These are phyloP conservation scores for Colletotrichum phormii DNA, from an alignment of 2,329 filamentous ascomycete species.

Conservation along the genomic window DNA sequence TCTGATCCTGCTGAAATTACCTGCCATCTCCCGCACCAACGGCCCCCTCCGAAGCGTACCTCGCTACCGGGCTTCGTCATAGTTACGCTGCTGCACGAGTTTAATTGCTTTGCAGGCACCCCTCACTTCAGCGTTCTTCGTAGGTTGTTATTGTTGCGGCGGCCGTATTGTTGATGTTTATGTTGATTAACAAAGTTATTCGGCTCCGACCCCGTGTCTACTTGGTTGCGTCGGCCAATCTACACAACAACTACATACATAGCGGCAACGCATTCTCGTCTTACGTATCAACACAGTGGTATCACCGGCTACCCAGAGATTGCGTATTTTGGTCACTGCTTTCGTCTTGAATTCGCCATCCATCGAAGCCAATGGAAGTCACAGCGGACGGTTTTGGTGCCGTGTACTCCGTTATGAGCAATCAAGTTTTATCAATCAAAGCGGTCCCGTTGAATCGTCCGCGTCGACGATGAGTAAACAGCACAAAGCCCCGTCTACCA, in stretches of 20 bases:
- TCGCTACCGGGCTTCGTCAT: slow-evolving; percentile 22
- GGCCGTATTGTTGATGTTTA: slow-evolving; percentile 13
- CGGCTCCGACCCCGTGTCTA: not conserved
- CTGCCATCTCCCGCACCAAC: not conserved
- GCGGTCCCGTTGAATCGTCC: not conserved
- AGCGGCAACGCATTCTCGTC: not conserved
- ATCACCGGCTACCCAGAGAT: not conserved
- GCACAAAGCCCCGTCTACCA: not conserved
- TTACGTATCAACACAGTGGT: not conserved
- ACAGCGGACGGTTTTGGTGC: not conserved
- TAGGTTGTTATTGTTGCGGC: slow-evolving; percentile 19
- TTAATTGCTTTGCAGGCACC: slow-evolving; percentile 16
- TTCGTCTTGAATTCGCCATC: not conserved
- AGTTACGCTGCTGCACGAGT: not conserved
- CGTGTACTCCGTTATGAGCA: not conserved
- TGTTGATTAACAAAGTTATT: slow-evolving; percentile 12
- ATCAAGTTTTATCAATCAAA: slow-evolving; percentile 3
- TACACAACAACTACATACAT: slow-evolving; percentile 7
- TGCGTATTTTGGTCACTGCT: not conserved
- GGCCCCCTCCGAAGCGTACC: not conserved
- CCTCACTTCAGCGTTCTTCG: slow-evolving; percentile 3
- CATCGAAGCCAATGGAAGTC: slow-evolving; percentile 14
- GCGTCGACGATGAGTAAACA: slow-evolving; percentile 17
- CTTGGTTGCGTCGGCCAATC: not conserved
- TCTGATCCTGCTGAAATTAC: not conserved